Evolutionary conservation across 2,329 filamentous ascomycete species (phyloP), one percentile per base, ranked within the genome.

Genomic region (Elsinoe batatas): DNA sequence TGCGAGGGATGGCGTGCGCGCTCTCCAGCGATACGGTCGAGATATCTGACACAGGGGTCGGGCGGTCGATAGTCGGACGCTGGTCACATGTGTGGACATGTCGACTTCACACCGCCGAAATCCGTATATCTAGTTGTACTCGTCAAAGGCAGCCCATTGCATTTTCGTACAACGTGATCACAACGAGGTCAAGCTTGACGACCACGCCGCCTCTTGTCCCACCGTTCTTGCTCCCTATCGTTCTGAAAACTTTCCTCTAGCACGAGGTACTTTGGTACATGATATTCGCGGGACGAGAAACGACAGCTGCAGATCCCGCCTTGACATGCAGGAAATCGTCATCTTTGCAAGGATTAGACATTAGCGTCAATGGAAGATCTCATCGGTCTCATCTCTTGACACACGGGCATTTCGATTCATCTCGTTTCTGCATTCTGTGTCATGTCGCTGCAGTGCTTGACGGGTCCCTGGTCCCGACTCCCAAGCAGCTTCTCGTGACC

Each of bases 261-360:
- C 7, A 30, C 26, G 26, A 51, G 33, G 17, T 51, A 51, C 47
- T 51, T 51, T 38, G 47, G 32, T 51, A 51, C 47, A n/a, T 49
- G 26, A 35, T 36, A 17, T 37, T 11, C 47, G 32, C 32, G 35
- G 47, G 18, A 38, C 17, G 35, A 38, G 32, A 51, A 33, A 51
- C 32, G 47, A 51, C 20, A 38, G 17, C 26, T 22, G 11, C 38
- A 36, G 47, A 15, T 37, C 32, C 47, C 47, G 18, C 32, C 33
- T 15, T 15, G 47, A 36, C 32, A 51, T 51, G 47, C 47, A 51
- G 11, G 47, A 20, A 51, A 51, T 51, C 38, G 47, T 51, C 47
- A 51, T 33, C 47, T 38, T 50, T 26, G 47, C 47, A 51, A 38
- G 47, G 15, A 36, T 51, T n/a, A 33, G 37, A 17, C 32, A 37